phyloP scores from a whole-genome alignment of 2,329 filamentous ascomycete species.

The Fusarium haematococcum region DNA sequence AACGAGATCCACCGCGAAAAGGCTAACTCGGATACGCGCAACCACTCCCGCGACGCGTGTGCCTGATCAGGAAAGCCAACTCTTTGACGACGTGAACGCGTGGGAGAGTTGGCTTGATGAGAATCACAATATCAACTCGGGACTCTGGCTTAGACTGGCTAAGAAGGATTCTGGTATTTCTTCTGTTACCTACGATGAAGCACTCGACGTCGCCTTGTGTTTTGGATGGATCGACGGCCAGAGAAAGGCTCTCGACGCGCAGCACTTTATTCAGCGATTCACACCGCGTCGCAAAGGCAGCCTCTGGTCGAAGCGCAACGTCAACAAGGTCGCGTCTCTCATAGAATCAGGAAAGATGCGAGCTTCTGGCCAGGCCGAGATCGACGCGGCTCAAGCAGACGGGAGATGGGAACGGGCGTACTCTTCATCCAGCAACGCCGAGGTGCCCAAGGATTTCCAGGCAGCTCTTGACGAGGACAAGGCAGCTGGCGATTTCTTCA shows the following conservation, averaged over 20 bases:
- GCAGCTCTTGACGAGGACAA: slow-evolving; percentile 53
- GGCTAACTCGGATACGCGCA: neutral
- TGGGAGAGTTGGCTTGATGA: slow-evolving; percentile 36
- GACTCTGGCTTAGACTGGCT: slow-evolving; percentile 61
- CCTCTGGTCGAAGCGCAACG: slow-evolving; percentile 71
- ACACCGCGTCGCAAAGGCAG: slow-evolving; percentile 67
- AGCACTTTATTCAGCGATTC: slow-evolving; percentile 67
- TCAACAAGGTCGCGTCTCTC: slow-evolving; percentile 61
- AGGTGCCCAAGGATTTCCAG: slow-evolving; percentile 62
- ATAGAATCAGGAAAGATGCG: slow-evolving; percentile 61
- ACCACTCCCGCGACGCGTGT: neutral
- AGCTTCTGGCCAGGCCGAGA: slow-evolving; percentile 58
- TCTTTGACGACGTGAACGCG: slow-evolving; percentile 24
- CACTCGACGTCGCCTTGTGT: slow-evolving; percentile 68
- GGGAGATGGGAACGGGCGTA: slow-evolving; percentile 71
- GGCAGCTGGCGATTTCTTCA: slow-evolving; percentile 54
- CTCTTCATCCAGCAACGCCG: slow-evolving; percentile 59
- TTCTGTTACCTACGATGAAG: slow-evolving; percentile 62
- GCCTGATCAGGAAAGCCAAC: neutral
- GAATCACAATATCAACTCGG: slow-evolving; percentile 38
- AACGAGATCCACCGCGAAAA: slow-evolving; percentile 31
- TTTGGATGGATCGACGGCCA: slow-evolving; percentile 74
- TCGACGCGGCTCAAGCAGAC: slow-evolving; percentile 67
- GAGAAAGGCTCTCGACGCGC: slow-evolving; percentile 55
- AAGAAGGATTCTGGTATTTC: slow-evolving; percentile 59